A percentile compares a stretch with the other conserved stretches of the same genome.
Evolutionary conservation across 768 basidiomycete genomes (phyloP).

Genomic region (Fomitopsis pulvina): DNA sequence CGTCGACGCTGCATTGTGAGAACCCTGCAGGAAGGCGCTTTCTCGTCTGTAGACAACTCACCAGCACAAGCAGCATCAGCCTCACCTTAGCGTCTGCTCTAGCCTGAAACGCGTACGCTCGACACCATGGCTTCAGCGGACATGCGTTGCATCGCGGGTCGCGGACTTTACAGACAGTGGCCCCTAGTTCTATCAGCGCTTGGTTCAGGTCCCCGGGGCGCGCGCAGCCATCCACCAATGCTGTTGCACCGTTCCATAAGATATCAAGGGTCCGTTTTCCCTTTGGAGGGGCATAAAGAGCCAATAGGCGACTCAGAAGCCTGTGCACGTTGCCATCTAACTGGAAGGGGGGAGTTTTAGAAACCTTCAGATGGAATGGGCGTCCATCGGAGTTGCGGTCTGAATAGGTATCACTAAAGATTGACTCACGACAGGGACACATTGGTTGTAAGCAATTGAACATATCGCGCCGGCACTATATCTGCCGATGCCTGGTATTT

Average conservation of each 20-base stretch:
- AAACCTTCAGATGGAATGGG: neutral
- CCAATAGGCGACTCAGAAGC: slow-evolving; percentile 76
- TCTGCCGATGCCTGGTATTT: slow-evolving; percentile 82
- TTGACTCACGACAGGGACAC: slow-evolving; percentile 71
- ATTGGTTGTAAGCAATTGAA: slow-evolving; percentile 84
- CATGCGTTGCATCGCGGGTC: slow-evolving; percentile 71
- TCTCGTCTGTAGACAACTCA: neutral
- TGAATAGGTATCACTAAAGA: neutral
- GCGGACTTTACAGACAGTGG: slow-evolving; percentile 85
- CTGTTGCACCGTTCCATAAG: slow-evolving; percentile 75
- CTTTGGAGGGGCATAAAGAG: slow-evolving; percentile 78
- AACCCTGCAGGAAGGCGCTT: neutral
- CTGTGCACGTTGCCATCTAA: slow-evolving; percentile 89
- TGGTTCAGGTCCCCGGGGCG: slow-evolving; percentile 84
- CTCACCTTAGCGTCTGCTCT: slow-evolving; percentile 5
- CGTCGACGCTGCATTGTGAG: neutral
- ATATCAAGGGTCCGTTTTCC: slow-evolving; percentile 69
- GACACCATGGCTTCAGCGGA: slow-evolving; percentile 64
- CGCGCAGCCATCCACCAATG: slow-evolving; percentile 52
- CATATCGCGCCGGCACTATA: slow-evolving; percentile 84
- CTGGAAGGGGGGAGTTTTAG: slow-evolving; percentile 32
- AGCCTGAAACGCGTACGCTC: slow-evolving; percentile 42
- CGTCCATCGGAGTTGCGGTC: neutral
- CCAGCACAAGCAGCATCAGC: neutral
- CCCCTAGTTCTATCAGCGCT: slow-evolving; percentile 91